Percentiles rank a stretch among this genome's conserved stretches.
Conservation (phyloP, 2,329 filamentous ascomycete genomes). For the Septoria petroselini region DNA sequence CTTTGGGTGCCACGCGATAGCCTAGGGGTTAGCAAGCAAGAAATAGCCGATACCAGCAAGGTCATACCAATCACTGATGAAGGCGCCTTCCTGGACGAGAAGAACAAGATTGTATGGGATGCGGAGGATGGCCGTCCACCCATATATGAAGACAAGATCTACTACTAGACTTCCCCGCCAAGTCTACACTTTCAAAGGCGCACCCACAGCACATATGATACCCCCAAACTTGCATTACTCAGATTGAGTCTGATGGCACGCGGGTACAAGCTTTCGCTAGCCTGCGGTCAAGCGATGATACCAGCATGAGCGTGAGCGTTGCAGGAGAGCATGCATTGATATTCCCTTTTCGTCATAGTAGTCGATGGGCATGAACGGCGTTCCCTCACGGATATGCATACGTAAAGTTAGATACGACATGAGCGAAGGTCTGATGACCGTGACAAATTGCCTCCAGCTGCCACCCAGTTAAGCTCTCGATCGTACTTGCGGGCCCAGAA, state of each 20-base stretch:
- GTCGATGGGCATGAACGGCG: no score
- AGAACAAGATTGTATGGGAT: slow-evolving; percentile 63
- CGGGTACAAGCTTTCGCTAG: slow-evolving; percentile 7
- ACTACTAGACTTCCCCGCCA: slow-evolving; percentile 43
- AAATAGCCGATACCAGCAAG: slow-evolving; percentile 67
- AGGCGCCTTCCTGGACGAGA: slow-evolving; percentile 66
- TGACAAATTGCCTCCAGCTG: no score
- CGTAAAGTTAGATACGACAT: no score
- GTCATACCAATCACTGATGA: slow-evolving; percentile 79
- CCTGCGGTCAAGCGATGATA: slow-evolving; percentile 4
- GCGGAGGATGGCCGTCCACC: slow-evolving; percentile 55
- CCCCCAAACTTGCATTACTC: slow-evolving; percentile 2
- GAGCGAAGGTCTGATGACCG: no score
- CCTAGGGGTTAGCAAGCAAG: slow-evolving; percentile 71
- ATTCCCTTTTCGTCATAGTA: no score
- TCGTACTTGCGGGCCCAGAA: no score
- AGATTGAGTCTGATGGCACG: background rate
- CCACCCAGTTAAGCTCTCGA: no score
- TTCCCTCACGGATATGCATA: no score
- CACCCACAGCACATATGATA: slow-evolving; percentile 14
- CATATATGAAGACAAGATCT: slow-evolving; percentile 57
- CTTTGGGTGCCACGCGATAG: slow-evolving; percentile 83
- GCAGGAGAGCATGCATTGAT: no score
- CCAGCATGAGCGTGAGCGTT: background rate
- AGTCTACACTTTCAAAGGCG: slow-evolving; percentile 6